Evolutionary conservation across 208 protist species (phyloP), one percentile per base, ranked within the genome.

Genomic region (Balamuthia mandrillaris): DNA sequence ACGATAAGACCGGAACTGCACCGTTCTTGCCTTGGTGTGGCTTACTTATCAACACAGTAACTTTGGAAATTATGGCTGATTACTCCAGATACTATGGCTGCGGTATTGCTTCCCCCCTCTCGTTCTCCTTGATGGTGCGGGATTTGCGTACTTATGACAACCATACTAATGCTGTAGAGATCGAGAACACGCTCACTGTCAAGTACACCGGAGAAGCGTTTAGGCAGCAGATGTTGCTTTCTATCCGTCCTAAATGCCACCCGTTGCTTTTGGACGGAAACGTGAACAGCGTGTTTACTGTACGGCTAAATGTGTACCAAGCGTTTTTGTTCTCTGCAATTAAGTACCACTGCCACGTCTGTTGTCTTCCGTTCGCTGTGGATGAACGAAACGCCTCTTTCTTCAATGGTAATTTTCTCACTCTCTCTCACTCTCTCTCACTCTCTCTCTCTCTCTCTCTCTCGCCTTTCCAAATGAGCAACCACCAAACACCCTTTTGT

Each of bases 321-420:
- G 24, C 33, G 16, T 83, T 83, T 39, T 37, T 83, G 33, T 24
- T 70, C 24, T 70, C 56, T 27, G 77, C 77, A 21, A 84, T 84
- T 37, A 84, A 84, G 47, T 84, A 70, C 60, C 54, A 84, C 33
- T 84, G 77, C 42, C 77, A 70, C 9, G 77, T 51, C 18, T 70
- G 68, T n/a, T 51, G 56, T 21, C 54, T 84, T 37, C 77, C 77
- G 16, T 33, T 51, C 12, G 77, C 56, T 3, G 37, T 47, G 2
- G 35, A 35, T 58, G 49, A 84, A 29, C n/a, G n/a, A n/a, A 84
- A 84, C 42, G 56, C 77, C 0, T 41, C 77, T 33, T 84, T 84
- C 37, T 84, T 84, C 60, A 35, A 70, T 16, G 77, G 77, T 84
- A 84, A 37, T 1, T 31, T 24, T 24, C 47, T 24, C 14, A 24